Evolutionary conservation across 2,329 filamentous ascomycete species (phyloP).

Genomic region (Paracorniculantispora psalliotae): DNA sequence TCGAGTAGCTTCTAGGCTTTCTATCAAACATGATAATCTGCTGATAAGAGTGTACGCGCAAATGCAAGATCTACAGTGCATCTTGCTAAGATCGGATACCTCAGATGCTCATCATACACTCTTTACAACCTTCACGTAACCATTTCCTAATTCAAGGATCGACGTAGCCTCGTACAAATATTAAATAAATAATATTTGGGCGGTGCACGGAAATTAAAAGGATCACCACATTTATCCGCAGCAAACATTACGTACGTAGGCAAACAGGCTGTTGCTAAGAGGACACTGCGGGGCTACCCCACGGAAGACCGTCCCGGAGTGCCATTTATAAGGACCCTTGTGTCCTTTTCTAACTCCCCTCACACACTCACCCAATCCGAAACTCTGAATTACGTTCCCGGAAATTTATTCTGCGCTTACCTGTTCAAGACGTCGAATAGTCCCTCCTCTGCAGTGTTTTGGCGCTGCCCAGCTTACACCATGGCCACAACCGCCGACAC

Average conservation of each 20-base stretch:
- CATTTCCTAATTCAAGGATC: too few species aligned
- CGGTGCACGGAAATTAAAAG: neutral
- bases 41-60: too few species aligned
- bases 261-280: neutral
- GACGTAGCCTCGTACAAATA: neutral
- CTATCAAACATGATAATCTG: too few species aligned
- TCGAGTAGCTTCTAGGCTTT: too few species aligned
- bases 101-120: too few species aligned
- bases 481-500: slow-evolving; percentile 5
- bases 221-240: neutral
- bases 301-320: neutral
- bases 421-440: neutral
- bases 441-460: neutral
- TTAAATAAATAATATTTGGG: neutral
- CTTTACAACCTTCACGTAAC: too few species aligned
- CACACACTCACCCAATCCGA: neutral
- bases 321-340: slow-evolving; percentile 3
- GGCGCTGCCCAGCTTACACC: neutral
- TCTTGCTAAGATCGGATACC: too few species aligned
- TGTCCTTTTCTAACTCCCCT: slow-evolving; percentile 3
- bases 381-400: neutral
- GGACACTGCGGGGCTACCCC: neutral
- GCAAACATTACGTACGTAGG: neutral
- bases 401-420: neutral
- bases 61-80: too few species aligned